Evolutionary conservation across 768 basidiomycete species (phyloP), one percentile per base, ranked within the genome.

Genomic region (Trametes sanguinea): DNA sequence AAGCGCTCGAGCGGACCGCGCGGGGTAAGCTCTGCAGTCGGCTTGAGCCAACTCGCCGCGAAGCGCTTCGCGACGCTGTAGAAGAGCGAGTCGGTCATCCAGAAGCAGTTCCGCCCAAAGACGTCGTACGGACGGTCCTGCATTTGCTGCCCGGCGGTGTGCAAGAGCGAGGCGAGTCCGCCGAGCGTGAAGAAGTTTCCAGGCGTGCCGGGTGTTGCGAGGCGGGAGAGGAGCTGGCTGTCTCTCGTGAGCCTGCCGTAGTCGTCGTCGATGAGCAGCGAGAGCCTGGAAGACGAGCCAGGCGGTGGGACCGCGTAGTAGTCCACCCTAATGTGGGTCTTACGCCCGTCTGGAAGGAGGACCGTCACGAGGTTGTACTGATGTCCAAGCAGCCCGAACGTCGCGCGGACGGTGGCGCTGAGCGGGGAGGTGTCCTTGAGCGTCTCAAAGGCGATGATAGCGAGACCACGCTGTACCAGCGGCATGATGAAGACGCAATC

Each of bases 61-160:
- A 33, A 54, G 17, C 44, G 43, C 33, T 51, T 51, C 39, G 57
- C 56, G 29, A 58, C 22, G 45, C 40, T 30, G 62, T 54, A 63
- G 56, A 63, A 45, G 11, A 63, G 44, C 45, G 52, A 22, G 29
- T 63, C 57, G n/a, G 45, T 43, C 52, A 63, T 40, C 62, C 62
- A 63, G 16, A 42, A 46, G 57, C 56, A 63, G 45, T 63, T 58
- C 44, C 62, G 51, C 45, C 52, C 51, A 30, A 63, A 27, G 9
- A 58, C n/a, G 46, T 39, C 51, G 62, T 48, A 58, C 17, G 51
- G 45, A 8, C 40, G 16, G 29, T n/a, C 13, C 11, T 37, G 51
- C n/a, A 54, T 39, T 17, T 51, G 56, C 30, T 32, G 27, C 32
- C 48, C 45, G 13, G 53, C 51, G 17, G 50, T 29, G 8, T 10